A percentile compares a stretch with the other conserved stretches of the same genome.
Conservation (phyloP, 2,329 filamentous ascomycete genomes). For the Fusarium subtropicale region DNA sequence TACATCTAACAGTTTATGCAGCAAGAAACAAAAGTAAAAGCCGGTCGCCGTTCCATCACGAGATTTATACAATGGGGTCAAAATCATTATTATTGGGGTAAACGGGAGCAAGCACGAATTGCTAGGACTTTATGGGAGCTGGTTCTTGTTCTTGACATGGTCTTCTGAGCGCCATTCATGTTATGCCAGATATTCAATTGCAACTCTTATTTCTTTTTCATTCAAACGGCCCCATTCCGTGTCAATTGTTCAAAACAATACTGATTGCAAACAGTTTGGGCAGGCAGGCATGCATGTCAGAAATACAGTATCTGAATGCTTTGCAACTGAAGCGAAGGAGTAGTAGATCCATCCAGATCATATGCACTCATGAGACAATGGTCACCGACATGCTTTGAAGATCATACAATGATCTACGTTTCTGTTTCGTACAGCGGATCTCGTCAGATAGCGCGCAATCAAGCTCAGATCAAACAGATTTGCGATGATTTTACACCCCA, state of each 20-base stretch:
- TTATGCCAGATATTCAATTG: background rate
- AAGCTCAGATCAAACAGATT: conserved; percentile 11
- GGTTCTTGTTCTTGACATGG: background rate
- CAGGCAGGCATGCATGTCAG: background rate
- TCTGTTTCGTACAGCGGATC: conserved; percentile 11
- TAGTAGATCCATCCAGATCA: background rate
- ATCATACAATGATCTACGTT: background rate
- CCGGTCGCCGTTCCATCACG: background rate
- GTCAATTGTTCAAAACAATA: background rate
- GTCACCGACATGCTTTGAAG: background rate
- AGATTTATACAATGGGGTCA: conserved; percentile 4
- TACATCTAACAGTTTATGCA: conserved; percentile 28
- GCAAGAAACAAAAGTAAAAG: conserved; percentile 44
- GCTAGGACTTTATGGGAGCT: conserved; percentile 1
- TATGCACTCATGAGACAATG: background rate
- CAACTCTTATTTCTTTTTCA: background rate
- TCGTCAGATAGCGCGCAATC: background rate
- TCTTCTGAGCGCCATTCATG: background rate
- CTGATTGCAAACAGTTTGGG: background rate
- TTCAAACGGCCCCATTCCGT: background rate
- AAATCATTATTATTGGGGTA: background rate
- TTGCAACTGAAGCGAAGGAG: background rate
- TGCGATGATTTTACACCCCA: conserved; percentile 21
- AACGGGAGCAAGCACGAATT: conserved; percentile 8
- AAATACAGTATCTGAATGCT: background rate